Base-by-base conservation (phyloP, 2,329 filamentous ascomycete species). In the Mycosphaerella arachidis region DNA sequence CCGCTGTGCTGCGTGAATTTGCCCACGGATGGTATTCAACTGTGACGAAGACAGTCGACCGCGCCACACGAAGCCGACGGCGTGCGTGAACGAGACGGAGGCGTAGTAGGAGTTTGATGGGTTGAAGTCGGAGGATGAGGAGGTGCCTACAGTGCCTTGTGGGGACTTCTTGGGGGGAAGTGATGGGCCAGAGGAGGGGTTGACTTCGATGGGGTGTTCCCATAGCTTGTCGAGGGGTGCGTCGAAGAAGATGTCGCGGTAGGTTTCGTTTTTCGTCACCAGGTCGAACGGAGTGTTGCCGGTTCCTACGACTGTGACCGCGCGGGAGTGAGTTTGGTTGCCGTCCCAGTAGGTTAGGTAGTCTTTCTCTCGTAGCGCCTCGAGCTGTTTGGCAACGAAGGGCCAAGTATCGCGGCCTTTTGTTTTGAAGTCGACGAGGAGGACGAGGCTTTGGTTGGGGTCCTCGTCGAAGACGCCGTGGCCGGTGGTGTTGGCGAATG, bases 341-440 rank as follows among this genome's bases (percentile, higher is more conserved):
- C 85, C 77, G 27, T 83, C 75, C 55, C 82, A 80, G 60, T 74
- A 73, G 29, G 73, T 78, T 3, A 79, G 70, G 62, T 75, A 90
- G n/a, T 81, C 81, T 45, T 76, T 77, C 45, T 82, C 74, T 4
- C 86, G 78, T 6, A 91, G 77, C 1, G 86, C 82, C 57, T 83
- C 75, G 0, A 90, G 78, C 58, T 86, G 81, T 33, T 76, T 69
- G 16, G 83, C 64, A 0, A 88, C 79, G 52, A 79, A 72, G 0
- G 78, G 78, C 76, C 82, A 85, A 1, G 82, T 84, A 24, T 77
- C 72, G 4, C 72, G 68, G 1, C 81, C 82, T 29, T 79, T 71
- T 1, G 81, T 85, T 73, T 92, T 92, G 70, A 91, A 76, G 71
- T 92, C 89, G 31, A 92, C 79, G 4, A 91, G 78, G 4, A 92